Evolutionary conservation across 2,329 filamentous ascomycete species (phyloP).

Genomic region (Bipolaris sorokiniana): DNA sequence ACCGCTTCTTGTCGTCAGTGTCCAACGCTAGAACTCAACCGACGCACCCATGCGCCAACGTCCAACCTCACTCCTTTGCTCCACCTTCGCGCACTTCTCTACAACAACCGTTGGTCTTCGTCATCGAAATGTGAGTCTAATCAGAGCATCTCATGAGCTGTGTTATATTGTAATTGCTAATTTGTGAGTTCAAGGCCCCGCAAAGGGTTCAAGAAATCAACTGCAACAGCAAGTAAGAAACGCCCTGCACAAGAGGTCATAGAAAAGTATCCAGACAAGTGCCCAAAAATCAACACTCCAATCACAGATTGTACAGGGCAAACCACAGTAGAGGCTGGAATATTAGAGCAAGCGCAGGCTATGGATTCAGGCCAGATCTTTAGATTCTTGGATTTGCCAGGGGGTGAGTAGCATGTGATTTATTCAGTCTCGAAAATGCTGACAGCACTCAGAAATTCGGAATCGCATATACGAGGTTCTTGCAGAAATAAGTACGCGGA

Average conservation of each 20-base stretch:
- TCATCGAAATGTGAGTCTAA: slow-evolving; percentile 8
- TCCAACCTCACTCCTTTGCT: slow-evolving; percentile 11
- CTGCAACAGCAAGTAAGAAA: slow-evolving; percentile 8
- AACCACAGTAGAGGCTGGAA: neutral
- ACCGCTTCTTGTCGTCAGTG: slow-evolving; percentile 6
- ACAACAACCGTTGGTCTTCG: neutral
- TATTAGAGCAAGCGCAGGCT: neutral
- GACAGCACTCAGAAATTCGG: slow-evolving; percentile 25
- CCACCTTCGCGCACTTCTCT: slow-evolving; percentile 11
- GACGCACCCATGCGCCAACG: slow-evolving; percentile 6
- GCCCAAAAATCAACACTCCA: slow-evolving; percentile 1
- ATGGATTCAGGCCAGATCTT: slow-evolving; percentile 10
- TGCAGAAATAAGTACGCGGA: slow-evolving; percentile 11
- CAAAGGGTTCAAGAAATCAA: slow-evolving; percentile 2
- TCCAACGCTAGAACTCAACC: neutral
- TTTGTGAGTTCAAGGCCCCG: slow-evolving; percentile 7
- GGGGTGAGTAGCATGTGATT: slow-evolving; percentile 16
- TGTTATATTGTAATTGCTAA: slow-evolving; percentile 1
- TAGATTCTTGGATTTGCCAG: slow-evolving; percentile 33
- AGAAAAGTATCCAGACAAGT: slow-evolving; percentile 12
- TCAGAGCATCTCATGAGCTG: neutral
- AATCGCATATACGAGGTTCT: slow-evolving; percentile 35
- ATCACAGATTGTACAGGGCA: neutral
- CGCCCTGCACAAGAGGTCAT: neutral
- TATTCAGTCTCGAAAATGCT: neutral